Conservation (phyloP, 768 basidiomycete species). For the Hemileccinum impolitum region DNA sequence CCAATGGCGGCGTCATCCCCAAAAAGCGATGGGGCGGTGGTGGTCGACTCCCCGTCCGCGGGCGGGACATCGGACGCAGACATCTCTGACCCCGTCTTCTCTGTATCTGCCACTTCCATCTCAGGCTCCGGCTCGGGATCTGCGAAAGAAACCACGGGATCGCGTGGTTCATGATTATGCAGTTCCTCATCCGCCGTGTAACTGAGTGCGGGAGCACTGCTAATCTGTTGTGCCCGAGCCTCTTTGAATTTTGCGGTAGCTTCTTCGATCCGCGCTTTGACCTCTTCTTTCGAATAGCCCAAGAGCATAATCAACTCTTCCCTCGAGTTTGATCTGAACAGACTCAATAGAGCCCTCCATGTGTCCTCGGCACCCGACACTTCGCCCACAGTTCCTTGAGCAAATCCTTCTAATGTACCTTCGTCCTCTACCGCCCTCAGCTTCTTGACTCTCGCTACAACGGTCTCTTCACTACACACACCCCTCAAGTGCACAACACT, state of each 20-base stretch:
- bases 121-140: conserved; percentile 50
- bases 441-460: conserved; percentile 71
- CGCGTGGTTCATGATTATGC: conserved; percentile 48
- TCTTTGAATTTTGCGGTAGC: conserved; percentile 74
- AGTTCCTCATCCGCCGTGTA: conserved; percentile 39
- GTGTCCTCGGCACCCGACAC: conserved; percentile 44
- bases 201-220: conserved; percentile 30
- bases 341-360: conserved; percentile 85
- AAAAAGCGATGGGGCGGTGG: conserved; percentile 84
- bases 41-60: conserved; percentile 74
- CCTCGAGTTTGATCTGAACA: conserved; percentile 86
- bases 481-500: conserved; percentile 75
- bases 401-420: conserved; percentile 59
- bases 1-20: conserved; percentile 70
- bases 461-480: conserved; percentile 68
- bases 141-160: conserved; percentile 80
- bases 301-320: conserved; percentile 88
- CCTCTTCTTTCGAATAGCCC: conserved; percentile 88
- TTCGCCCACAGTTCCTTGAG: conserved; percentile 47
- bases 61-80: conserved; percentile 66
- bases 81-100: conserved; percentile 58
- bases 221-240: conserved; percentile 24
- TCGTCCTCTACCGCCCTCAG: conserved; percentile 62
- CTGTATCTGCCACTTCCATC: conserved; percentile 26
- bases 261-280: conserved; percentile 73